Evolutionary conservation across 2,329 filamentous ascomycete genomes (phyloP), one percentile per base, ranked within the genome.

Genomic region (Diaporthe aspalathi): DNA sequence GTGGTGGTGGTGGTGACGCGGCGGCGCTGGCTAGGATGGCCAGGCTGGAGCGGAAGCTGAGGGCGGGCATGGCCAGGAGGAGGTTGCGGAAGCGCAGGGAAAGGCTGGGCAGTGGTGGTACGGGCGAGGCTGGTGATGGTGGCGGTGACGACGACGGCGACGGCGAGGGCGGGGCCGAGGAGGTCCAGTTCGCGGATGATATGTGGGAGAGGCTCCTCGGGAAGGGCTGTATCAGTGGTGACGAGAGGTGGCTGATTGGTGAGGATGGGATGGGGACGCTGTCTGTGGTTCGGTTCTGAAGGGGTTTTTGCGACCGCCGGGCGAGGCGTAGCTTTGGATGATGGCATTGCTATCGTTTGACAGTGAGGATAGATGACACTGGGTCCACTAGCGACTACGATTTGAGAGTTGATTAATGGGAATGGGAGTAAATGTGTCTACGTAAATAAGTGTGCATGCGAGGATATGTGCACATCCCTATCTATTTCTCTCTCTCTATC

Each of bases 181-280:
- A 86, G 75, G 78, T 81, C 4, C 79, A 82, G 63, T 84, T 88
- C 57, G 74, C 76, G 5, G 81, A 84, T 43, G 79, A 80, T 6
- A 78, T 87, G 65, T 87, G 86, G 81, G 76, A 77, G 24, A 81
- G 87, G 76, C 76, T 91, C 43, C 79, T 88, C 57, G 83, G 77
- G 1, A 87, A 84, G 75, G 89, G 87, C 1, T 83, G 83, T 72
- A 87, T 92, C 20, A 84, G 80, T 45, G 90, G 89, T 1, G 87
- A 90, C 72, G 89, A 91, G 78, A 79, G 87, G 68, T 91, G 89
- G 84, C 67, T 91, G n/a, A 78, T 91, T 14, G 89, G 90, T 0
- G 87, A 91, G 79, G 89, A 89, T 76, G 73, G 74, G 1, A 76
- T 81, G 11, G 83, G 86, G 40, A 82, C 84, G 72, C 77, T 91